These are phyloP conservation scores for Nelumbo lutea DNA, from an alignment of 164 flowering plant species.

Conservation along the genomic window DNA sequence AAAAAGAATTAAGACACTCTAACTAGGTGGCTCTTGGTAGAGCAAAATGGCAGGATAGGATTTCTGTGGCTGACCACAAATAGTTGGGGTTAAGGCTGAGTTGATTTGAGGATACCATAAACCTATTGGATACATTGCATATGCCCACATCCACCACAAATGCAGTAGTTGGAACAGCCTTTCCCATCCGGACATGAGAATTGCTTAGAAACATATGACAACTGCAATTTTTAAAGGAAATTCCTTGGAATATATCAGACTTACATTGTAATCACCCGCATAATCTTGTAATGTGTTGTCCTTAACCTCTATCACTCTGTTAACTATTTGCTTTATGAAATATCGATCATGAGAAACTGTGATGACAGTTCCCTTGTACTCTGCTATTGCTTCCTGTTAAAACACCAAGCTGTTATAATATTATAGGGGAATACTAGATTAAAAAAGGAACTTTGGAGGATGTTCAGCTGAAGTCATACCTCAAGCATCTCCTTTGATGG, in stretches of 20 bases:
- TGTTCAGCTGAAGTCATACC: constrained; percentile 31
- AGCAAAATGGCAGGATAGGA: no score
- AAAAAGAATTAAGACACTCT: no score
- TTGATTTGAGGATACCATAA: no score
- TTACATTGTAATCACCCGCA: constrained; percentile 89
- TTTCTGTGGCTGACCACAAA: no score
- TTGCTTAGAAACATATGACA: neutral
- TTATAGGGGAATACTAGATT: no score
- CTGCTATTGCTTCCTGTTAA: constrained; percentile 83
- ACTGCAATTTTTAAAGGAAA: neutral
- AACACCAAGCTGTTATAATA: constrained; percentile 1
- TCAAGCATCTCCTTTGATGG: constrained; percentile 99
- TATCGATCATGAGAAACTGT: constrained; percentile 96
- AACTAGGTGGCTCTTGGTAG: no score
- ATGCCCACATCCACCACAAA: no score
- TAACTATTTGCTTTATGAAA: constrained; percentile 90
- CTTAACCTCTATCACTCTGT: constrained; percentile 89
- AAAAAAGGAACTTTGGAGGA: no score
- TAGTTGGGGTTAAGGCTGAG: no score
- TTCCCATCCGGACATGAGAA: neutral
- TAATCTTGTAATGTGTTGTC: constrained; percentile 70
- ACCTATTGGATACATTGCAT: no score
- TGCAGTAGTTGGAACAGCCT: neutral
- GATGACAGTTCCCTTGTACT: constrained; percentile 83
- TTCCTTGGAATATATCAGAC: constrained; percentile 15